These are phyloP conservation scores for Cladophialophora psammophila DNA, from an alignment of 2,329 filamentous ascomycete species.

Conservation along the genomic window DNA sequence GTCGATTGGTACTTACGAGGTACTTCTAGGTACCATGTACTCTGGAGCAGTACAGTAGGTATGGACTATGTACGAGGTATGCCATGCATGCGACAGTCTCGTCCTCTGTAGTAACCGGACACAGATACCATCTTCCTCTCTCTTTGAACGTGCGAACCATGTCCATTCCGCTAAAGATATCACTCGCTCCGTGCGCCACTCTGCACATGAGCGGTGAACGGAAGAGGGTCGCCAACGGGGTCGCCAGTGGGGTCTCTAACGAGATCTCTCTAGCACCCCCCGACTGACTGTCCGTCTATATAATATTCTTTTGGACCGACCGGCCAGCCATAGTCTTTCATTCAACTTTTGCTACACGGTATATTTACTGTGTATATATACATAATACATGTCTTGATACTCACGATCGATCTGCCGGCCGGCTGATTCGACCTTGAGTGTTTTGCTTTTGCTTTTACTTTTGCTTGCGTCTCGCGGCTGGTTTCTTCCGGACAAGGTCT, in stretches of 20 bases:
- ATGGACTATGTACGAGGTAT: no score
- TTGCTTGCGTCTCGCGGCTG: slow-evolving; percentile 13
- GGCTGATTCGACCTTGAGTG: slow-evolving; percentile 18
- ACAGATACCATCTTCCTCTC: slow-evolving; percentile 8
- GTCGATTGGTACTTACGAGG: no score
- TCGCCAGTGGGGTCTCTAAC: slow-evolving; percentile 6
- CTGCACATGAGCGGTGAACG: neutral
- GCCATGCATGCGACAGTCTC: no score
- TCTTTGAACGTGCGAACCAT: slow-evolving; percentile 8
- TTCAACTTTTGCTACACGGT: slow-evolving; percentile 15
- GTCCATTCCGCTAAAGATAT: slow-evolving; percentile 5
- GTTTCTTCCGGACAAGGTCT: slow-evolving; percentile 13
- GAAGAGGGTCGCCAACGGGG: slow-evolving; percentile 2
- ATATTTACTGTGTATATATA: slow-evolving; percentile 7
- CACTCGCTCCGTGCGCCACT: neutral
- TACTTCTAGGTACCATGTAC: no score
- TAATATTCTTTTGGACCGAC: slow-evolving; percentile 11
- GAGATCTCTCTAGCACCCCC: neutral
- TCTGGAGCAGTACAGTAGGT: no score
- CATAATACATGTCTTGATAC: slow-evolving; percentile 17
- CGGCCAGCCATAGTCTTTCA: slow-evolving; percentile 9
- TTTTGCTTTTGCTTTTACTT: slow-evolving; percentile 21
- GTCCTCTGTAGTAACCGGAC: no score
- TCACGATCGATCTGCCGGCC: slow-evolving; percentile 7
- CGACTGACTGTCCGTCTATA: slow-evolving; percentile 1